Evolutionary conservation across 2,329 filamentous ascomycete genomes (phyloP).

Genomic region (Beauveria rudraprayagi): DNA sequence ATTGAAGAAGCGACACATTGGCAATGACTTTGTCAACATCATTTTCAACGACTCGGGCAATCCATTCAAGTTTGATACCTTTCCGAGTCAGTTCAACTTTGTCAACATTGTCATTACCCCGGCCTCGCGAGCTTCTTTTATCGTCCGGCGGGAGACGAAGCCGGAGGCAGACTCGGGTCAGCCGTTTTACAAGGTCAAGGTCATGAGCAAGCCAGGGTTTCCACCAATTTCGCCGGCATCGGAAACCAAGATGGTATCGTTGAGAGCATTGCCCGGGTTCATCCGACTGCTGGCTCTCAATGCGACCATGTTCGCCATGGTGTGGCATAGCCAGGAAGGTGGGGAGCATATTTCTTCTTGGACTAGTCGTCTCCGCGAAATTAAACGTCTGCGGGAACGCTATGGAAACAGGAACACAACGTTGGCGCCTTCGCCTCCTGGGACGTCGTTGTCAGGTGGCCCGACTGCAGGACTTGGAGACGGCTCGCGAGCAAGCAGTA

Average conservation of each 20-base stretch:
- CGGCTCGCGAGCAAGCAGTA: slow-evolving; percentile 34
- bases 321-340: slow-evolving; percentile 73
- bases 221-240: slow-evolving; percentile 86
- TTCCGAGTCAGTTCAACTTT: slow-evolving; percentile 91
- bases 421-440: slow-evolving; percentile 21
- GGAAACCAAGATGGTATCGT: slow-evolving; percentile 79
- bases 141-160: slow-evolving; percentile 48
- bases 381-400: slow-evolving; percentile 70
- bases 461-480: slow-evolving; percentile 18
- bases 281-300: slow-evolving; percentile 86
- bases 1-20: slow-evolving; percentile 88
- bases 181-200: slow-evolving; percentile 79
- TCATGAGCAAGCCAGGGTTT: slow-evolving; percentile 81
- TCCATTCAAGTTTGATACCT: slow-evolving; percentile 82
- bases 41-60: slow-evolving; percentile 95
- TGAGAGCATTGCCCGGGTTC: slow-evolving; percentile 74
- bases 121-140: slow-evolving; percentile 68
- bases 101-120: slow-evolving; percentile 95
- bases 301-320: slow-evolving; percentile 83
- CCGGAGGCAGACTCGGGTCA: slow-evolving; percentile 29
- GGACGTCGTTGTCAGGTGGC: slow-evolving; percentile 15
- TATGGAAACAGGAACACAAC: slow-evolving; percentile 37
- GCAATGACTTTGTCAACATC: slow-evolving; percentile 97
- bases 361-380: slow-evolving; percentile 78
- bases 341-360: slow-evolving; percentile 84